Conservation (phyloP, 2,329 filamentous ascomycete genomes). For the Epichloe scottii region DNA sequence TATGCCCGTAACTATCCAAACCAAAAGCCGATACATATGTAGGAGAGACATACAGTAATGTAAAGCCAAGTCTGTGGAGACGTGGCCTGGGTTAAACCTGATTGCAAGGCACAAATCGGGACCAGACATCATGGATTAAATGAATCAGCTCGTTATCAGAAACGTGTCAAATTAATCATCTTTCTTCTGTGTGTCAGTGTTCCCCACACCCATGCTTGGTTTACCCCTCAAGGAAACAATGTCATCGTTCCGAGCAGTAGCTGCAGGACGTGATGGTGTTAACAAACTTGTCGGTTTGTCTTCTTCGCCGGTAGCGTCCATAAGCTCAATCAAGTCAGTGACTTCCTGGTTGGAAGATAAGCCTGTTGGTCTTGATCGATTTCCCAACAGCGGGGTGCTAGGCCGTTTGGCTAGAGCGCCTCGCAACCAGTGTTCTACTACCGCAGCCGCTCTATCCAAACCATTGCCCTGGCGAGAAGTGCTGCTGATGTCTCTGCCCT, state of each 20-base stretch:
- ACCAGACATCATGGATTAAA: neutral
- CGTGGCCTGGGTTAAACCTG: neutral
- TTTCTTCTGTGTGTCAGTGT: constrained; percentile 24
- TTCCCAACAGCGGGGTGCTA: constrained; percentile 34
- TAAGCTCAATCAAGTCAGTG: constrained; percentile 60
- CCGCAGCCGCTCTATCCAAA: constrained; percentile 74
- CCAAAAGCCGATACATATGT: neutral
- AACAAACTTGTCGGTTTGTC: constrained; percentile 22
- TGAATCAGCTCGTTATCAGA: neutral
- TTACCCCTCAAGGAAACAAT: constrained; percentile 27
- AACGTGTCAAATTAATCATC: constrained; percentile 18
- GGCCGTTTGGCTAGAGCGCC: constrained; percentile 60
- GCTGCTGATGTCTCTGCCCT: constrained; percentile 30
- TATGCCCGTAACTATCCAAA: neutral
- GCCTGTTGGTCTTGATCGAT: constrained; percentile 21
- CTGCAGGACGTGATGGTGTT: constrained; percentile 22
- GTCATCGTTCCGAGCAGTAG: constrained; percentile 21
- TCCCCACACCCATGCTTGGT: constrained; percentile 11
- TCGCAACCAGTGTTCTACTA: constrained; percentile 82
- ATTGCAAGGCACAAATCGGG: neutral
- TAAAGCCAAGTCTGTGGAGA: neutral
- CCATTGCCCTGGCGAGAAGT: constrained; percentile 35
- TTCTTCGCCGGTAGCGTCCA: constrained; percentile 48
- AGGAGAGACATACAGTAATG: neutral
- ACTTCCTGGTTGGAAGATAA: constrained; percentile 19